Evolutionary conservation across 2,329 filamentous ascomycete species (phyloP), one percentile per base, ranked within the genome.

Genomic region (Aspergillus hiratsukae): DNA sequence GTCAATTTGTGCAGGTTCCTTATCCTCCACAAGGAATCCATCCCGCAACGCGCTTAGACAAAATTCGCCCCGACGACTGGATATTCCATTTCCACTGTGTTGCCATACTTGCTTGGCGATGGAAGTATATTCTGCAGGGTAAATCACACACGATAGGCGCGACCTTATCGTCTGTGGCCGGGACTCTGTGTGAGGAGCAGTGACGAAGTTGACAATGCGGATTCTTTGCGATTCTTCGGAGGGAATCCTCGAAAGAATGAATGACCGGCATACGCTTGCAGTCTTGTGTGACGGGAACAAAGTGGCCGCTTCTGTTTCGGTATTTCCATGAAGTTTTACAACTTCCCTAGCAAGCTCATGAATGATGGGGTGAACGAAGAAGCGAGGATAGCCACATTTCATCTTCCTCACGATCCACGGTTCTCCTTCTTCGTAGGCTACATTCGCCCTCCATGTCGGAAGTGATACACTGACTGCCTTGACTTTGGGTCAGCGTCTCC

Each of bases 81-180:
- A 97, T 14, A 96, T 81, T 17, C 94, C 94, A 59, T 96, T 92
- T 21, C 94, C 94, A 0, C 90, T 89, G 72, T 99, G 94, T 72
- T 97, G 94, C 94, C 94, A 99, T 68, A 96, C 97, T 66, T 91
- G 84, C 73, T 97, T 97, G n/a, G 91, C 90, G 57, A 89, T 74
- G 4, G 84, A 76, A 65, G 87, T 92, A 19, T 85, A 76, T 11
- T 86, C 83, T 48, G 82, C 78, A 0, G 87, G 84, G 64, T 88
- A 91, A 45, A 97, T 70, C 3, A 96, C 86, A 25, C 86, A 86
- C 1, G 83, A 88, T 23, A 92, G 77, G 9, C 81, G 78, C 0
- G 87, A 86, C 2, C 77, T 76, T 28, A 88, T 73, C 40, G 80
- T 77, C 48, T 72, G 75, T n/a, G 78, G 35, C 9, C 79, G 76